Evolutionary conservation across 2,329 filamentous ascomycete species (phyloP), one percentile per base, ranked within the genome.

Genomic region (Apiospora kogelbergensis): DNA sequence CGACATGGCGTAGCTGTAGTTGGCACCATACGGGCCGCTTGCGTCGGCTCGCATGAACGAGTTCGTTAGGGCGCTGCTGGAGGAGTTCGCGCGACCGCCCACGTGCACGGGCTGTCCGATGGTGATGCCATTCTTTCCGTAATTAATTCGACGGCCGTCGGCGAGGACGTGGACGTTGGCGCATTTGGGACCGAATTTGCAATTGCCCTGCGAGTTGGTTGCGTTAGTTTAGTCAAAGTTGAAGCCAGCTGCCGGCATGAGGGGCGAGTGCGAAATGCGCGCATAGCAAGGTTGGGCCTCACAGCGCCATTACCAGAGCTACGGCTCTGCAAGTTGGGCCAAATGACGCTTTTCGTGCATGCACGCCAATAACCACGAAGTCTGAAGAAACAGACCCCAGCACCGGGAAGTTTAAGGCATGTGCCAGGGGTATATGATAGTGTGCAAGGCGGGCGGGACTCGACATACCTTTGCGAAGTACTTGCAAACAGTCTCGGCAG

Each of bases 161-260:
- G 95, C 94, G 65, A 98, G 90, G 76, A 98, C 92, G 81, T 99
- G 96, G 73, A 97, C 93, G 78, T 98, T 93, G 77, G 95, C 95
- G 85, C 96, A 99, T 82, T 98, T 98, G 72, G 94, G 93, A 71
- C 96, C 96, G 80, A 98, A 99, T 81, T 98, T 98, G 90, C 96
- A 99, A 82, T 98, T 98, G 74, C 96, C 96, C 94, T 98, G 30
- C 9, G 20, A 60, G 9, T 17, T n/a, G 30, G 2, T 37, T 60
- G 9, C 3, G 53, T 60, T 30, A 60, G 53, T 60, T 60, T n/a
- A n/a, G 20, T 37, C 30, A 37, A n/a, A 60, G 30, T 10, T 9
- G 17, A 4, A 60, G 6, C n/a, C 53, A n/a, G 20, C 30, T 4
- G 53, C 20, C 53, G 10, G 6, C 53, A 60, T 37, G 30, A 37